A percentile compares a stretch with the other conserved stretches of the same genome.
Evolutionary conservation across 148 eudicot genomes (phyloP).

Genomic region (Cornus suecica): DNA sequence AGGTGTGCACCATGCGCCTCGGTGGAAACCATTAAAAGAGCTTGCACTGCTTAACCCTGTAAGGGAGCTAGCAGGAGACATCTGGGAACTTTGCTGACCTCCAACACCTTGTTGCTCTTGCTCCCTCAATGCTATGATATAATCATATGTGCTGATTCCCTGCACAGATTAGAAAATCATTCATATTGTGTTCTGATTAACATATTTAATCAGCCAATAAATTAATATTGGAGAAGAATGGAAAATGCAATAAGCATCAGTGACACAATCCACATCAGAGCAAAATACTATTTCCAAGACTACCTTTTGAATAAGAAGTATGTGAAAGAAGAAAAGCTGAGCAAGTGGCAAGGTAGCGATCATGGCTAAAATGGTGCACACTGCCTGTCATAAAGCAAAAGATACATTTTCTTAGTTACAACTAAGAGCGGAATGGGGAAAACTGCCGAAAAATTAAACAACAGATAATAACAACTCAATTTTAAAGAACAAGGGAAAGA

Average conservation of each 20-base stretch:
- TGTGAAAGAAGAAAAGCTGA: slow-evolving; percentile 98
- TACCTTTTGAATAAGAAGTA: slow-evolving; percentile 94
- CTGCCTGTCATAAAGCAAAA: slow-evolving; percentile 48
- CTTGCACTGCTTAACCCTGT: slow-evolving; percentile 97
- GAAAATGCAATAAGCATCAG: neutral
- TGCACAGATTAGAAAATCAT: slow-evolving; percentile 23
- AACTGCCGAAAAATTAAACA: neutral
- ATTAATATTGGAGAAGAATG: neutral
- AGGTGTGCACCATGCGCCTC: slow-evolving; percentile 97
- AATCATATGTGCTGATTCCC: slow-evolving; percentile 99
- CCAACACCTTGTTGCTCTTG: slow-evolving; percentile 88
- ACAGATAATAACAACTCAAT: neutral
- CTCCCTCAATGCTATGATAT: slow-evolving; percentile 94
- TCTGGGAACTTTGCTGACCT: slow-evolving; percentile 95
- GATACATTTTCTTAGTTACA: neutral
- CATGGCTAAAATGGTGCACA: slow-evolving; percentile 94
- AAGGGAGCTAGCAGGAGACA: slow-evolving; percentile 91
- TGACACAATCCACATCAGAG: neutral
- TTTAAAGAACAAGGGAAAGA: neutral
- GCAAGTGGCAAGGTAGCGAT: slow-evolving; percentile 86
- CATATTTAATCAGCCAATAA: neutral
- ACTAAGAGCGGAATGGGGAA: neutral
- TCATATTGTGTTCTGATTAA: neutral
- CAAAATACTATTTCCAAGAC: neutral
- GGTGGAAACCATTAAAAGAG: slow-evolving; percentile 80